Evolutionary conservation across 495 filamentous ascomycete species (phyloP).

Genomic region (Staphylotrichum longicolle): DNA sequence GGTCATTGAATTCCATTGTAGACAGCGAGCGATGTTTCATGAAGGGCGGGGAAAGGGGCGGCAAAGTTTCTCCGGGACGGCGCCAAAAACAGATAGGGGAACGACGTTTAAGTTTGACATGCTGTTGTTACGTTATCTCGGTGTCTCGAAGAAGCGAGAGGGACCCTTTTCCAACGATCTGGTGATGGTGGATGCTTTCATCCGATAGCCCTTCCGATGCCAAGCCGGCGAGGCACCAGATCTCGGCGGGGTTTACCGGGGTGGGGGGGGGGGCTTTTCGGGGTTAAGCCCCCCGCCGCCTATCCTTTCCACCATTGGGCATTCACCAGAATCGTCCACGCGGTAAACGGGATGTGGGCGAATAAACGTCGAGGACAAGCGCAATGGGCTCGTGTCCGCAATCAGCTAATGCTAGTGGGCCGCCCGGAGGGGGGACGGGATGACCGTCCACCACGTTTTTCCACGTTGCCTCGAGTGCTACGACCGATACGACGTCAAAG

Average conservation of each 20-base stretch:
- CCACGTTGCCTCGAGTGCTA: too few species aligned
- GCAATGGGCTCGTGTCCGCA: too few species aligned
- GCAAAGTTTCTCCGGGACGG: conserved; percentile 18
- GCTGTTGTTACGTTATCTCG: background rate
- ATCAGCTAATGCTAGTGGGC: too few species aligned
- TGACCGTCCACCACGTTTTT: too few species aligned
- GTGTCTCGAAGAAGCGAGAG: too few species aligned
- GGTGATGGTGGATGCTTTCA: background rate
- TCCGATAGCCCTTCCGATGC: background rate
- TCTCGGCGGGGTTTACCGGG: conserved; percentile 6
- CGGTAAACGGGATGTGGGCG: too few species aligned
- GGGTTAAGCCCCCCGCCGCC: background rate
- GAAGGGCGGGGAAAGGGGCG: conserved; percentile 13
- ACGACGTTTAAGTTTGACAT: conserved; percentile 5
- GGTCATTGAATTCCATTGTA: conserved; percentile 19
- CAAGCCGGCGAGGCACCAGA: conserved; percentile 3
- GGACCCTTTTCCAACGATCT: background rate
- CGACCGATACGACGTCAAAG: too few species aligned
- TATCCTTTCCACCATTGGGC: background rate
- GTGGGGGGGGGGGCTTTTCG: too few species aligned
- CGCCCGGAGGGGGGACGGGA: too few species aligned
- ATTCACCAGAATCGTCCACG: too few species aligned
- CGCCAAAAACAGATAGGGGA: conserved; percentile 25
- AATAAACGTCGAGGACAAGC: too few species aligned
- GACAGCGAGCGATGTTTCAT: conserved; percentile 27